These are phyloP conservation scores for Phoma sp. DNA, from an alignment of 2,329 filamentous ascomycete genomes.

Conservation along the genomic window DNA sequence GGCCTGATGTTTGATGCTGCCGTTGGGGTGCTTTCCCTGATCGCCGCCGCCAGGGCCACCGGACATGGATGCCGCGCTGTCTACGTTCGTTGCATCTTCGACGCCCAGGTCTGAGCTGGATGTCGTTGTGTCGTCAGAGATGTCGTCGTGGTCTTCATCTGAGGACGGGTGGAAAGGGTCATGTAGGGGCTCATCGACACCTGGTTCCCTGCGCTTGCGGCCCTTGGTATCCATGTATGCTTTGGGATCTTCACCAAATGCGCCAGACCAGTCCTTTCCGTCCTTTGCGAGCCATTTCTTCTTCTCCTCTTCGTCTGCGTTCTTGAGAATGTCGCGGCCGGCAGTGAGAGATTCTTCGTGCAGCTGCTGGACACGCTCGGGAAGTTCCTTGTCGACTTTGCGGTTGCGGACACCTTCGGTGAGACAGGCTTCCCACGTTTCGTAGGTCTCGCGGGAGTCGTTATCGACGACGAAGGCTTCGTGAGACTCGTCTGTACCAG, in stretches of 20 bases:
- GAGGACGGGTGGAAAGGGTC: conserved; percentile 59
- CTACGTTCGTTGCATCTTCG: conserved; percentile 58
- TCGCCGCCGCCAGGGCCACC: conserved; percentile 24
- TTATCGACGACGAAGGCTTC: conserved; percentile 84
- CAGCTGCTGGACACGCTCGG: conserved; percentile 73
- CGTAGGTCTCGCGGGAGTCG: conserved; percentile 88
- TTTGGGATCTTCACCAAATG: conserved; percentile 80
- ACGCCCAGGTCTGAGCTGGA: conserved; percentile 64
- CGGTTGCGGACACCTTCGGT: conserved; percentile 82
- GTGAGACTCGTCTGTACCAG: conserved; percentile 88
- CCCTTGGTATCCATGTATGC: conserved; percentile 62
- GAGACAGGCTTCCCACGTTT: conserved; percentile 91
- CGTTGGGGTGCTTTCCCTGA: conserved; percentile 22
- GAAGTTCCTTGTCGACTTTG: conserved; percentile 76
- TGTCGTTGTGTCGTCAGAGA: conserved; percentile 50
- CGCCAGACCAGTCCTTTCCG: conserved; percentile 85
- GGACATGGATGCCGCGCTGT: conserved; percentile 31
- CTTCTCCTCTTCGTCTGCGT: conserved; percentile 75
- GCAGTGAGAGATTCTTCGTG: conserved; percentile 83
- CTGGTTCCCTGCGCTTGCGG: conserved; percentile 64
- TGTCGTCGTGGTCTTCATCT: conserved; percentile 50
- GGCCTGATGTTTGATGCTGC: conserved; percentile 31
- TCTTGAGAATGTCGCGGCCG: conserved; percentile 80
- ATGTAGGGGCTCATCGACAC: conserved; percentile 59
- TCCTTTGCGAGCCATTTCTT: conserved; percentile 79